These are phyloP conservation scores for Penicillium bialowiezense DNA, from an alignment of 495 filamentous ascomycete species.

Conservation along the genomic window DNA sequence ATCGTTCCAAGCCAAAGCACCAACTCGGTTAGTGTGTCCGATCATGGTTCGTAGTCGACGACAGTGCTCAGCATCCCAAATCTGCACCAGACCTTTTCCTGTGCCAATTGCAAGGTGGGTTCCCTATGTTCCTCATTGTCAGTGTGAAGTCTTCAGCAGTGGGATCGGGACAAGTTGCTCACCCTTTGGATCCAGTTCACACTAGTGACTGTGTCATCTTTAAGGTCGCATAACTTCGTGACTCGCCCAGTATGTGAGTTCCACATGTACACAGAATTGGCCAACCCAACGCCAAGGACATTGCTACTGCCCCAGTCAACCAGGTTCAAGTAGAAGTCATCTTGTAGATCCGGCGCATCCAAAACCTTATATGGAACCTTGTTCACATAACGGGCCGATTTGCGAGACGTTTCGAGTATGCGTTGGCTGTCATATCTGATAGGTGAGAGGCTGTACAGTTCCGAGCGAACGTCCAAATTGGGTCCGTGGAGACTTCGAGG, in stretches of 20 bases:
- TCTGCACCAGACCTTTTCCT: conserved; percentile 88
- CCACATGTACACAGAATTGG: conserved; percentile 98
- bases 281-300: conserved; percentile 86
- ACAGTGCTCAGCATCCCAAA: conserved; percentile 90
- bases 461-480: conserved; percentile 81
- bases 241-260: conserved; percentile 83
- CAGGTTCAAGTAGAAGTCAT: conserved; percentile 96
- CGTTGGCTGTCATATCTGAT: conserved; percentile 86
- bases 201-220: conserved; percentile 91
- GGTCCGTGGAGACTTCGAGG: conserved; percentile 81
- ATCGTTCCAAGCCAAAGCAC: conserved; percentile 93
- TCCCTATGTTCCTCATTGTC: conserved; percentile 48
- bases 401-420: conserved; percentile 84
- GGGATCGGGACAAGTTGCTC: conserved; percentile 13
- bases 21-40: conserved; percentile 88
- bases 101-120: conserved; percentile 95
- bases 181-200: conserved; percentile 94
- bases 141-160: neutral
- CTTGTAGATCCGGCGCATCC: conserved; percentile 91
- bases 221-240: conserved; percentile 87
- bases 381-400: conserved; percentile 81
- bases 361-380: conserved; percentile 98
- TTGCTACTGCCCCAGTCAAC: conserved; percentile 98
- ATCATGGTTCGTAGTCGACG: conserved; percentile 92
- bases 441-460: conserved; percentile 90